phyloP scores from a whole-genome alignment of 495 filamentous ascomycete species.

The Penicillium subrubescens region DNA sequence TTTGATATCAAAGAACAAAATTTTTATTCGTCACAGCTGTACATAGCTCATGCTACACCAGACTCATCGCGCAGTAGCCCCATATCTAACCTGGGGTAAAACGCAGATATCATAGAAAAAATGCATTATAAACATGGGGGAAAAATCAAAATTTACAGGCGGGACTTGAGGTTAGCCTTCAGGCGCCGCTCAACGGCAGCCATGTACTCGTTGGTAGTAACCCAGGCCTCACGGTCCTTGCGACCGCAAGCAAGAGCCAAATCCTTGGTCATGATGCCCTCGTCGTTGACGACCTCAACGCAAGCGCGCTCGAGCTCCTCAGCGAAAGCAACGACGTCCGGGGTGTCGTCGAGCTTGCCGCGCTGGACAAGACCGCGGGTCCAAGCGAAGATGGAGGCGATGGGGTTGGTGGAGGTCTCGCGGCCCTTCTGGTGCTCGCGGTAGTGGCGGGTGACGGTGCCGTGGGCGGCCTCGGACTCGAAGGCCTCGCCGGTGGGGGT shows the following conservation, averaged over 20 bases:
- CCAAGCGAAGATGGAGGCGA: constrained; percentile 98
- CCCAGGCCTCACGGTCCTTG: constrained; percentile 78
- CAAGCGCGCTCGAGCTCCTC: constrained; percentile 93
- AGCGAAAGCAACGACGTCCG: constrained; percentile 85
- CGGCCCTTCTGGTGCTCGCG: constrained; percentile 96
- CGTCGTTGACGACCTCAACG: constrained; percentile 86
- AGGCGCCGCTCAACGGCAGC: constrained; percentile 85
- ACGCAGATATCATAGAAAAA: not conserved
- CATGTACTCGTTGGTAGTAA: constrained; percentile 86
- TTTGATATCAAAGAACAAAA: constrained; percentile 1
- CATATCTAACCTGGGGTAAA: not conserved
- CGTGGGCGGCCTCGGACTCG: constrained; percentile 97
- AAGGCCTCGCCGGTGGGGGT: constrained; percentile 95
- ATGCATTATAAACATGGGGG: constrained; percentile 1
- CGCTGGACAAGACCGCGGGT: constrained; percentile 92
- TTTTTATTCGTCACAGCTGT: constrained; percentile 22
- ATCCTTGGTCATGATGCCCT: constrained; percentile 99
- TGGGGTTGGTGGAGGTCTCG: constrained; percentile 97
- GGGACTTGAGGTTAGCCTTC: constrained; percentile 62
- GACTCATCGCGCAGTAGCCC: not conserved
- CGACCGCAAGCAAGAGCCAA: constrained; percentile 87
- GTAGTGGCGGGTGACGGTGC: constrained; percentile 97
- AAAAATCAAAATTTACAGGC: constrained; percentile 33
- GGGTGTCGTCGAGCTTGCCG: constrained; percentile 85
- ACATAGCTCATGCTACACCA: constrained; percentile 18